Evolutionary conservation across 768 basidiomycete genomes (phyloP).

Genomic region (Heimioporus sp.): DNA sequence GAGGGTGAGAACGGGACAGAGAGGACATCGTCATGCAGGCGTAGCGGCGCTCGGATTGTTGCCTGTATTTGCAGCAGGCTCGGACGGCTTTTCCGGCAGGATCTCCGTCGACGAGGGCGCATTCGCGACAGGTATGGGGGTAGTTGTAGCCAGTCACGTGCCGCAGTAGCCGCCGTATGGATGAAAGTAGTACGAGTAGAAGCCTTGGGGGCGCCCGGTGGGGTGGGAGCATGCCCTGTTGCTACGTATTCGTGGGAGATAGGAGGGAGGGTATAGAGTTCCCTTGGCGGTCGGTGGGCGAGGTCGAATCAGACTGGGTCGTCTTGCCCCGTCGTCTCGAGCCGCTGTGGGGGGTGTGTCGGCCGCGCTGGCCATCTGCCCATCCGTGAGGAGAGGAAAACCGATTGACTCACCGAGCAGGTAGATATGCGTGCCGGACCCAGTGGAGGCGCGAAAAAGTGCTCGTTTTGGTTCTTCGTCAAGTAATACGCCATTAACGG

Average conservation of each 20-base stretch:
- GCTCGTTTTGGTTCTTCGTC: constrained; percentile 29
- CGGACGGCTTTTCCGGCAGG: constrained; percentile 24
- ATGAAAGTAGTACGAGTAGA: constrained; percentile 34
- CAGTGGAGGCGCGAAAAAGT: constrained; percentile 37
- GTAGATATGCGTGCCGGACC: constrained; percentile 53
- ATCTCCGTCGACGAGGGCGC: constrained; percentile 20
- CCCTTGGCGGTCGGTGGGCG: constrained; percentile 29
- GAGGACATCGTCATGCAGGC: constrained; percentile 15
- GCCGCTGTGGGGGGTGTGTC: constrained; percentile 42
- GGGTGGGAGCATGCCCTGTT: constrained; percentile 21
- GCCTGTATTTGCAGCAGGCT: constrained; percentile 16
- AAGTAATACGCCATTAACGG: constrained; percentile 23
- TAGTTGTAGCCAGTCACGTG: constrained; percentile 31
- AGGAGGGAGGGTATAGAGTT: constrained; percentile 25
- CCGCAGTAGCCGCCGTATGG: constrained; percentile 30
- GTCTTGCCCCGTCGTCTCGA: constrained; percentile 42
- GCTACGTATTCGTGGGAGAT: constrained; percentile 28
- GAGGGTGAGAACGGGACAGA: constrained; percentile 6
- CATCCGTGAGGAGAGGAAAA: constrained; percentile 49
- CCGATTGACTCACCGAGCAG: constrained; percentile 71
- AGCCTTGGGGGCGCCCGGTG: constrained; percentile 23
- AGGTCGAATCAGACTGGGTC: constrained; percentile 25
- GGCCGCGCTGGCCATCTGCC: constrained; percentile 45
- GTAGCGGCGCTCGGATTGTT: constrained; percentile 10
- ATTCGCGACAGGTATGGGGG: constrained; percentile 20